phyloP scores from a whole-genome alignment of 139 green algal species.

The Pleodorina starrii region DNA sequence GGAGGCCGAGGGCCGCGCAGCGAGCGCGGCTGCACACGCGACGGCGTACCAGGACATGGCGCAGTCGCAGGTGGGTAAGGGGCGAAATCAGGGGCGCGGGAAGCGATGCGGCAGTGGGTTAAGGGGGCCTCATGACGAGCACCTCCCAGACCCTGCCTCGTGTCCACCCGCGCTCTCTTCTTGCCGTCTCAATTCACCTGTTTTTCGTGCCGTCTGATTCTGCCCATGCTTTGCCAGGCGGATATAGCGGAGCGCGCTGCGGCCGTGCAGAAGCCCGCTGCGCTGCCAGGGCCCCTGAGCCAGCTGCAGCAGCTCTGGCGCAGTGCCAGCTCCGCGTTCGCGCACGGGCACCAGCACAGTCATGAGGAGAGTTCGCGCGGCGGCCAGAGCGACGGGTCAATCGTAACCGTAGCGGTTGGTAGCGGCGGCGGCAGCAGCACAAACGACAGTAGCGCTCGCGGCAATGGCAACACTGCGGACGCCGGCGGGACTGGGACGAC shows the following conservation, averaged over 20 bases:
- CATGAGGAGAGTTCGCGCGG: neutral
- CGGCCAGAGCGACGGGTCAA: neutral
- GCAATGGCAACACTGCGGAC: neutral
- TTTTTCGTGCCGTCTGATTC: neutral
- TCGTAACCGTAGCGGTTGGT: neutral
- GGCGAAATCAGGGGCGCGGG: too few relatives aligned
- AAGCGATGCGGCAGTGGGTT: too few relatives aligned
- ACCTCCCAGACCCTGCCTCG: too few relatives aligned
- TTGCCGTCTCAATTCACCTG: too few relatives aligned
- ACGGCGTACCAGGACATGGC: conserved; percentile 57
- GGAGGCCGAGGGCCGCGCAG: conserved; percentile 47
- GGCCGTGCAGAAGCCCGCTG: neutral
- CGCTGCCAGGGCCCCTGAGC: neutral
- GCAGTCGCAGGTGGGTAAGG: conserved; percentile 41
- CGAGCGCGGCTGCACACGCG: conserved; percentile 45
- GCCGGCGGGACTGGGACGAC: too few relatives aligned
- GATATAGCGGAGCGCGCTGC: conserved; percentile 37
- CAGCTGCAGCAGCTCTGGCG: conserved; percentile 50
- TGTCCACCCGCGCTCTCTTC: too few relatives aligned
- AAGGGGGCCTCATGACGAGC: too few relatives aligned
- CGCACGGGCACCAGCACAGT: neutral
- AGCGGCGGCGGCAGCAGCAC: neutral
- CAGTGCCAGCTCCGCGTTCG: conserved; percentile 19
- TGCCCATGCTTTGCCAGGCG: neutral
- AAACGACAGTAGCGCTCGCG: neutral